Evolutionary conservation across 495 filamentous ascomycete genomes (phyloP), one percentile per base, ranked within the genome.

Genomic region (Peziza echinospora): DNA sequence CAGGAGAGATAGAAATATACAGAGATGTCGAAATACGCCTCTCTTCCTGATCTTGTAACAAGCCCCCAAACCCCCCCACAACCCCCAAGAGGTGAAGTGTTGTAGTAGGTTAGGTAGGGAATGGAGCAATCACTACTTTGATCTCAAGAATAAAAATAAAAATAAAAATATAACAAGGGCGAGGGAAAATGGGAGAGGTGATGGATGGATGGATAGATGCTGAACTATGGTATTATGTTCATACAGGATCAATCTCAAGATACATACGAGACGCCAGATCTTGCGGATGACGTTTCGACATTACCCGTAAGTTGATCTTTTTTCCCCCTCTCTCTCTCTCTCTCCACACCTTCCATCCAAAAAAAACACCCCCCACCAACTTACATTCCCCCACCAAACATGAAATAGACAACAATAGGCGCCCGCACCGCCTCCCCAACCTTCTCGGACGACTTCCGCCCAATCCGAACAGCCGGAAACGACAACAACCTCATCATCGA

Each of bases 201-300:
- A n/a, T n/a, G n/a, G n/a, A n/a, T n/a, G n/a, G n/a, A n/a, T n/a
- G n/a, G n/a, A n/a, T n/a, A n/a, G n/a, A n/a, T n/a, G n/a, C n/a
- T n/a, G n/a, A n/a, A n/a, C n/a, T n/a, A n/a, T n/a, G n/a, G n/a
- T n/a, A n/a, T n/a, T n/a, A n/a, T n/a, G 11, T 30, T 30, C 6
- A 22, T 47, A 16, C 46, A 19, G 5, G 42, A 25, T 47, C 21
- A 24, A 17, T 26, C 22, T 30, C 21, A 41, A 41, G 23, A 21
- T 41, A 11, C 5, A 46, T 24, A 63, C 59, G 53, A 61, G 24
- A 51, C 56, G 22, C 56, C 56, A 24, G 11, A 37, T 17, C 30
- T 37, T 17, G 30, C 30, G 13, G 83, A 93, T 55, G 86, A 89
- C 59, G 77, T 70, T 44, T 92, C 84, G 23, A 94, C 85, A 28